Conservation (phyloP, 331 rosid species). For the Phaseolus coccineus region DNA sequence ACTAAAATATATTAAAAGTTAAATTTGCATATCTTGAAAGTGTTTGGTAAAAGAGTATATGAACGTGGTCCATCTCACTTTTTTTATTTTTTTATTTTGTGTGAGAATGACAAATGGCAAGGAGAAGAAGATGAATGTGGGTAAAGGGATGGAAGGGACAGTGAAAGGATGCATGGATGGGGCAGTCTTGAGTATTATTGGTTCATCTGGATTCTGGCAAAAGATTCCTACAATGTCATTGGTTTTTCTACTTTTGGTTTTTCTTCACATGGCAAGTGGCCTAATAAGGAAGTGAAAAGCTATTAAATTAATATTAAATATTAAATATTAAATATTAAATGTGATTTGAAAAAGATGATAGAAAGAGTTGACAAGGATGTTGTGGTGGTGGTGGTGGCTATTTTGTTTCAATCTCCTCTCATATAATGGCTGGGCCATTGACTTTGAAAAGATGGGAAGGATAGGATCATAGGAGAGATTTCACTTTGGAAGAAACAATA, state of each 20-base stretch:
- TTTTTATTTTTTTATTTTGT: neutral
- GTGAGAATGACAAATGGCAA: constrained; percentile 20
- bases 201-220: constrained; percentile 34
- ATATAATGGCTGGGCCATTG: constrained; percentile 27
- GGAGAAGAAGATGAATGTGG: neutral
- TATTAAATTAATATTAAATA: too few relatives aligned
- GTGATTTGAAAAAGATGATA: neutral
- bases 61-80: neutral
- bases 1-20: too few relatives aligned
- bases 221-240: constrained; percentile 25
- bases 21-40: too few relatives aligned
- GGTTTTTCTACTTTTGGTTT: constrained; percentile 41
- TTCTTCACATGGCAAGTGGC: constrained; percentile 51
- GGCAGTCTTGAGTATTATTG: constrained; percentile 38
- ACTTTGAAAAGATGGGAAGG: neutral
- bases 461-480: neutral
- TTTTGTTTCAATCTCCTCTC: constrained; percentile 2
- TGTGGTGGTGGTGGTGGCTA: constrained; percentile 20
- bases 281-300: neutral
- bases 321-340: too few relatives aligned
- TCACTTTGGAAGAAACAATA: constrained; percentile 8
- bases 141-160: constrained; percentile 31
- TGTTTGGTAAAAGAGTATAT: too few relatives aligned
- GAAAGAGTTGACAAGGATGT: constrained; percentile 31
- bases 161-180: constrained; percentile 48